Percentiles rank a stretch among this genome's conserved stretches.
These are phyloP conservation scores for Talaromyces sp. DNA, from an alignment of 2,329 filamentous ascomycete genomes.

Conservation along the genomic window DNA sequence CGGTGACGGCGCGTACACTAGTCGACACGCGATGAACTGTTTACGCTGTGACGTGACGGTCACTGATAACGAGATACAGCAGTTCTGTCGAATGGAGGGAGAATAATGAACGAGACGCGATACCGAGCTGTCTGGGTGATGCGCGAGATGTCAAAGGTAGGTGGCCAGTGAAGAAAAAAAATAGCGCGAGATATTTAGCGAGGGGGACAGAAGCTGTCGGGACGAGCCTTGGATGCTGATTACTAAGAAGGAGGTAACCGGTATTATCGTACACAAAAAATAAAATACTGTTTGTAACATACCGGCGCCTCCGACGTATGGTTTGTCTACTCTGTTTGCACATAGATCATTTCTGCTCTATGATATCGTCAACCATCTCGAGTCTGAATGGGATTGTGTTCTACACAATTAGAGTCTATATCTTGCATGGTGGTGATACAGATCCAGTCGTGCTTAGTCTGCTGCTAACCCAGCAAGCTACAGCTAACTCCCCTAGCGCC, in stretches of 20 bases:
- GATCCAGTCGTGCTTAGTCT: neutral
- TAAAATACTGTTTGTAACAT: neutral
- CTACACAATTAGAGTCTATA: neutral
- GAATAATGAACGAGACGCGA: neutral
- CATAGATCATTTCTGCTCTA: neutral
- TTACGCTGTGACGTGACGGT: neutral
- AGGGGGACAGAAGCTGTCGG: neutral
- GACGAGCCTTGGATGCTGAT: neutral
- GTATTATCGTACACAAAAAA: neutral
- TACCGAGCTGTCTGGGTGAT: neutral
- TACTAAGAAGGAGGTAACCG: slow-evolving; percentile 2
- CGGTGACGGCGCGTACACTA: slow-evolving; percentile 28
- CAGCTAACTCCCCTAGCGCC: slow-evolving; percentile 7
- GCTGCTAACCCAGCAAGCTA: neutral
- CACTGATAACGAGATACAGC: neutral
- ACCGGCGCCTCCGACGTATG: neutral
- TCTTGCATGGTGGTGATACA: slow-evolving; percentile 1
- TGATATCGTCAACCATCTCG: neutral
- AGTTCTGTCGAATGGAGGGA: neutral
- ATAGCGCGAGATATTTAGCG: neutral
- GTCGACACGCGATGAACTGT: slow-evolving; percentile 16
- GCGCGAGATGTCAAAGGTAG: neutral
- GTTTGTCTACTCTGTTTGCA: neutral
- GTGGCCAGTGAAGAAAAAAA: neutral
- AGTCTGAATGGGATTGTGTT: neutral